phyloP scores from a whole-genome alignment of 495 filamentous ascomycete species.

The Aspergillus bridgeri region DNA sequence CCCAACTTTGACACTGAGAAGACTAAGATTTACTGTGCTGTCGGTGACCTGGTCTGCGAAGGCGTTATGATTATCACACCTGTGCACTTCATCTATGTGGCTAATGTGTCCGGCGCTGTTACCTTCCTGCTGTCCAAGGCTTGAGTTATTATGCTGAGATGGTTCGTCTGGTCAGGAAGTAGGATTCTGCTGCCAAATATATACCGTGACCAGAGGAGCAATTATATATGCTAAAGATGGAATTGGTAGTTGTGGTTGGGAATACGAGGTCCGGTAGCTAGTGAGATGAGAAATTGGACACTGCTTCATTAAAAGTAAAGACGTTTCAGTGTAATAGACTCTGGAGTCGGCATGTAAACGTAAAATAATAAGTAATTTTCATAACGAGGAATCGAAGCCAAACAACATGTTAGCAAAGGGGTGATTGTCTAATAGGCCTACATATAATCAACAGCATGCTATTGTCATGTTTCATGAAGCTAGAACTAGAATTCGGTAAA shows the following conservation, averaged over 20 bases:
- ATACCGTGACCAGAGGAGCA: background rate
- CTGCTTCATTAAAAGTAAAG: background rate
- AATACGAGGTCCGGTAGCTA: background rate
- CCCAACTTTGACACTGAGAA: slow-evolving; percentile 42
- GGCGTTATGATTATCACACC: slow-evolving; percentile 48
- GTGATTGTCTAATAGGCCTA: too few species aligned
- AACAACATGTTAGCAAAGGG: too few species aligned
- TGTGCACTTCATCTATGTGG: slow-evolving; percentile 45
- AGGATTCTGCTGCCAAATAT: background rate
- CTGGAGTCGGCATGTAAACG: background rate
- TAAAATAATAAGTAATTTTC: background rate
- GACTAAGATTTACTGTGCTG: slow-evolving; percentile 49
- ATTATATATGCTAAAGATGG: background rate
- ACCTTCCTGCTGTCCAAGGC: background rate
- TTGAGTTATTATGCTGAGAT: background rate
- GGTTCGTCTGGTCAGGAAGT: background rate
- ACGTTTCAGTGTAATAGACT: background rate
- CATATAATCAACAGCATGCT: too few species aligned
- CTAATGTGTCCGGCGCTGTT: slow-evolving; percentile 17
- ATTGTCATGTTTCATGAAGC: too few species aligned
- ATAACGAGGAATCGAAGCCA: too few species aligned
- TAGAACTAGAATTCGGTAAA: too few species aligned
- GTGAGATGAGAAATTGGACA: background rate
- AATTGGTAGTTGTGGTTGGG: background rate
- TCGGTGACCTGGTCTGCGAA: slow-evolving; percentile 50